phyloP scores from a whole-genome alignment of 1,139 yeast species.

The Hansenula sp. region DNA sequence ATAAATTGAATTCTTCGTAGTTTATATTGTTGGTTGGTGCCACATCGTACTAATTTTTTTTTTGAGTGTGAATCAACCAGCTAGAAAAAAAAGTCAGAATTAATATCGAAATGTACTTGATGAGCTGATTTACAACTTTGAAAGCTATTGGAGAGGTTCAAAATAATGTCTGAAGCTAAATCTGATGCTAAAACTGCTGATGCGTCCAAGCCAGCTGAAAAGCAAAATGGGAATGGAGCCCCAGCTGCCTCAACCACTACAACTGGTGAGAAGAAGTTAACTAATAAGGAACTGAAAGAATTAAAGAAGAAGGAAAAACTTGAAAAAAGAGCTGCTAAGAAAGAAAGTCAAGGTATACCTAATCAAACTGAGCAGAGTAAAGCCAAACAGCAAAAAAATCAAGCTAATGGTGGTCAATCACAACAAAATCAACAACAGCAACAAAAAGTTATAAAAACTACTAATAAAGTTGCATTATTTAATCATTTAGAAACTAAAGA shows the following conservation, averaged over 20 bases:
- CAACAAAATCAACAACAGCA: background rate
- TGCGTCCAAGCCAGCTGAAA: background rate
- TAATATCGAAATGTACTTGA: no score
- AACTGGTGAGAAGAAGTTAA: slow-evolving; percentile 32
- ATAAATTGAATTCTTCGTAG: no score
- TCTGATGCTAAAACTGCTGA: background rate
- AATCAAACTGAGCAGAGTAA: slow-evolving; percentile 32
- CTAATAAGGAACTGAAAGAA: slow-evolving; percentile 85
- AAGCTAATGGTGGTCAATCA: background rate
- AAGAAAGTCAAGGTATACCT: slow-evolving; percentile 47
- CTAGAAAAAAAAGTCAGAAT: no score
- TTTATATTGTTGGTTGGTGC: no score
- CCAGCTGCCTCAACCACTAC: slow-evolving; percentile 2
- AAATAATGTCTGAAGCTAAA: slow-evolving; percentile 4
- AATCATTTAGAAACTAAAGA: slow-evolving; percentile 85
- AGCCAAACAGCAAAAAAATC: slow-evolving; percentile 37
- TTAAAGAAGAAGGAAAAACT: slow-evolving; percentile 86
- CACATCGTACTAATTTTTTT: no score
- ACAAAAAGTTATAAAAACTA: slow-evolving; percentile 38
- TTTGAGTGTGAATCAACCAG: no score
- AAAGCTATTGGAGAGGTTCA: slow-evolving; percentile 3
- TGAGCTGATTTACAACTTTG: background rate
- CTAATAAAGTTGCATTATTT: slow-evolving; percentile 57
- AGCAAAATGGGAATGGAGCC: slow-evolving; percentile 6
- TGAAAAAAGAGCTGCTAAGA: slow-evolving; percentile 75